Evolutionary conservation across 495 filamentous ascomycete species (phyloP).

Genomic region (Articulospora tetracladia): DNA sequence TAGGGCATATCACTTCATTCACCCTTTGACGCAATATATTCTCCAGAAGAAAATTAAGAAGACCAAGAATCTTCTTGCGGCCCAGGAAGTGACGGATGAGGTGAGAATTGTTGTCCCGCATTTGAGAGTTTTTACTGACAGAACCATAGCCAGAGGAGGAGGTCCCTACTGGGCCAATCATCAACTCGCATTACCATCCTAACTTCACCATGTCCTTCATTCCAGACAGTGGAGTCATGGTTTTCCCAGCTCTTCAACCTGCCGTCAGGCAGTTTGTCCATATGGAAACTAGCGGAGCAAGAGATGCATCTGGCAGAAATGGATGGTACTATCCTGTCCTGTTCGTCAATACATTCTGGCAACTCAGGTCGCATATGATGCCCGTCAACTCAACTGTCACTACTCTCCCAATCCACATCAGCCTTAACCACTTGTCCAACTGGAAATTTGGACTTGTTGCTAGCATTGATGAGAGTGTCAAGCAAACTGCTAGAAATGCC

Average conservation of each 20-base stretch:
- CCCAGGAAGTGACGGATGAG: constrained; percentile 44
- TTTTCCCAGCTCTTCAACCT: constrained; percentile 64
- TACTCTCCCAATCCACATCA: constrained; percentile 77
- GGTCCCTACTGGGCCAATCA: constrained; percentile 55
- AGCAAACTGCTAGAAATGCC: constrained; percentile 70
- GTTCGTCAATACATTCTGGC: constrained; percentile 96
- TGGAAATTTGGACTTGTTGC: constrained; percentile 90
- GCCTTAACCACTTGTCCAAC: constrained; percentile 73
- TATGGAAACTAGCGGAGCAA: constrained; percentile 66
- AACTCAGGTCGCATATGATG: constrained; percentile 85
- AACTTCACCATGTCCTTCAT: constrained; percentile 90
- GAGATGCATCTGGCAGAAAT: constrained; percentile 81
- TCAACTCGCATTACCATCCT: constrained; percentile 88
- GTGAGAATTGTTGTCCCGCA: constrained; percentile 15
- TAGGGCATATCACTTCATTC: constrained; percentile 76
- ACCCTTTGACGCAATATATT: constrained; percentile 83
- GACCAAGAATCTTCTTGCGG: constrained; percentile 81
- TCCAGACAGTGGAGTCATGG: constrained; percentile 68
- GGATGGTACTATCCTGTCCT: constrained; percentile 96
- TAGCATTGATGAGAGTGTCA: constrained; percentile 80
- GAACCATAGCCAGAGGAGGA: constrained; percentile 30
- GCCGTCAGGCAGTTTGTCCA: constrained; percentile 72
- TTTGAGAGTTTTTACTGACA: constrained; percentile 4
- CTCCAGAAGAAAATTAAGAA: constrained; percentile 89
- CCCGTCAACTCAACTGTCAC: constrained; percentile 89